These are phyloP conservation scores for Geotrichum macrosporum DNA, from an alignment of 1,139 yeast genomes.

Conservation along the genomic window DNA sequence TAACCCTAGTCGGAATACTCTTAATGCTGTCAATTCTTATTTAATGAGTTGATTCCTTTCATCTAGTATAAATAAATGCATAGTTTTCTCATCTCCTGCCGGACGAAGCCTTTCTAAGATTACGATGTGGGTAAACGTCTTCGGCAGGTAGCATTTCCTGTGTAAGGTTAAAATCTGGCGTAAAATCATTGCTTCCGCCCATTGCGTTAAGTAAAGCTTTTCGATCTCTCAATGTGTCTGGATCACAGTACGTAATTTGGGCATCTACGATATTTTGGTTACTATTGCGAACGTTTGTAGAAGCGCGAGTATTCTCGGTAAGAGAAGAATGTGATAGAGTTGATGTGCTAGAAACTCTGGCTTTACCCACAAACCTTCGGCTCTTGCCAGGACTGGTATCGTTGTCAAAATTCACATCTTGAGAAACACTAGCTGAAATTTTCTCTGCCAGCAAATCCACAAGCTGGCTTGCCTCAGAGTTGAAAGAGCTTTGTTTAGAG, in stretches of 20 bases:
- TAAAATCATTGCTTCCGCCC: conserved; percentile 24
- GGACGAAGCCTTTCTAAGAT: conserved; percentile 2
- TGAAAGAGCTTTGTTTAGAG: not conserved
- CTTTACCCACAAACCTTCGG: conserved; percentile 12
- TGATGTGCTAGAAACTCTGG: conserved; percentile 3
- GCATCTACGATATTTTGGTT: conserved; percentile 10
- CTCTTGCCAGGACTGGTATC: conserved; percentile 5
- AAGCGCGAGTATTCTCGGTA: not conserved
- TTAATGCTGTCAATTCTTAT: conserved; percentile 44
- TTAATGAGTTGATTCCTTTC: conserved; percentile 28
- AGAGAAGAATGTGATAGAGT: not conserved
- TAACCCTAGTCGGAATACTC: conserved; percentile 73
- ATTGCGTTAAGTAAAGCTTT: conserved; percentile 27
- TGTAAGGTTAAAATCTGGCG: conserved; percentile 4
- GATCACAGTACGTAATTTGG: conserved; percentile 15
- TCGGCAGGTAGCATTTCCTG: conserved; percentile 20
- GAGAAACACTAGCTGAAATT: conserved; percentile 4
- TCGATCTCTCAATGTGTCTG: conserved; percentile 12
- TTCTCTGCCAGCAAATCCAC: conserved; percentile 5
- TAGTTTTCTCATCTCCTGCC: conserved; percentile 4
- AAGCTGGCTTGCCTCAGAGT: not conserved
- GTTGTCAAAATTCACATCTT: not conserved
- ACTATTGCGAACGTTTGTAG: not conserved
- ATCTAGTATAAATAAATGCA: too few species aligned
- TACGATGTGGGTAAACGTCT: conserved; percentile 8